A percentile compares a stretch with the other conserved stretches of the same genome.
phyloP scores from a whole-genome alignment of 805 yeast species.

The Candida anglica region DNA sequence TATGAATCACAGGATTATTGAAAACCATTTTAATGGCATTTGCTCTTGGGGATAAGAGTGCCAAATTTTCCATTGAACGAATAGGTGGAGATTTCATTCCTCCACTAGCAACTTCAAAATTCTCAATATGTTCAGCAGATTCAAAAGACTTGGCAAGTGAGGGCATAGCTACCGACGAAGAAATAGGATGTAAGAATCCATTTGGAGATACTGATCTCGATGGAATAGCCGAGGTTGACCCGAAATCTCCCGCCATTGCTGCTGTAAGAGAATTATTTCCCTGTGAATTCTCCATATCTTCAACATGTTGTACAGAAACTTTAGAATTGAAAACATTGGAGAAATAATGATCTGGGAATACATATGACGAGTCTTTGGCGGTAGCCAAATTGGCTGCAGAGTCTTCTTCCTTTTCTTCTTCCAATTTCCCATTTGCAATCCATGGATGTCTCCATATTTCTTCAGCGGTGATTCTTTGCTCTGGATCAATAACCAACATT shows the following conservation, averaged over 20 bases:
- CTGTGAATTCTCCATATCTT: too few relatives aligned
- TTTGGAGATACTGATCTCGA: too few relatives aligned
- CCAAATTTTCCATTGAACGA: constrained; percentile 6
- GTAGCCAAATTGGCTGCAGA: not conserved
- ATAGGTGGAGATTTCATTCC: not conserved
- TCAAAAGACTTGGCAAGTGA: constrained; percentile 5
- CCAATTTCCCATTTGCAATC: constrained; percentile 27
- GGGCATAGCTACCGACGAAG: too few relatives aligned
- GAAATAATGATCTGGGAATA: constrained; percentile 4
- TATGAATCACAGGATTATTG: constrained; percentile 39
- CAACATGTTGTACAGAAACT: constrained; percentile 1
- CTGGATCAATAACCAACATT: constrained; percentile 67
- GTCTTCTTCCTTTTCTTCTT: too few relatives aligned
- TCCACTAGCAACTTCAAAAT: constrained; percentile 4
- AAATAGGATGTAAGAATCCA: too few relatives aligned
- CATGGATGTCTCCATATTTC: constrained; percentile 72
- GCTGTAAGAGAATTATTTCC: too few relatives aligned
- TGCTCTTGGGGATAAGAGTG: constrained; percentile 30
- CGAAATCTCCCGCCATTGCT: not conserved
- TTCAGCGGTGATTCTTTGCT: constrained; percentile 61
- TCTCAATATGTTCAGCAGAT: constrained; percentile 10
- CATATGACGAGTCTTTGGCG: not conserved
- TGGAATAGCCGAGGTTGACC: not conserved
- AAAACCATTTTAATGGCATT: constrained; percentile 40
- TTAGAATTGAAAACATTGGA: constrained; percentile 1